Percentiles rank a stretch among this genome's conserved stretches.
These are phyloP conservation scores for Flaveria sonorensis DNA, from an alignment of 129 eudicot species.

Conservation along the genomic window DNA sequence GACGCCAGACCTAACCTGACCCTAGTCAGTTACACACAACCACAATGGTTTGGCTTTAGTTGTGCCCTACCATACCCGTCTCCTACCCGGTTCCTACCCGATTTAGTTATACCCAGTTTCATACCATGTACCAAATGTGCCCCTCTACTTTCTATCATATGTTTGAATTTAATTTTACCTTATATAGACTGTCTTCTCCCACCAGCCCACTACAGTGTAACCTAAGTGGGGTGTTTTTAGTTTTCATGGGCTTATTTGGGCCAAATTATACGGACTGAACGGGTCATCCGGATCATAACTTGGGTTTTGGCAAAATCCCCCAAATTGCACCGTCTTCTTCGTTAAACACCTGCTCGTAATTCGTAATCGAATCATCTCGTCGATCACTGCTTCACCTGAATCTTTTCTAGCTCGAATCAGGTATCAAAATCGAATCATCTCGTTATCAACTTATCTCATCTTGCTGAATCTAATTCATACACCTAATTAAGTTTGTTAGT, in stretches of 20 bases:
- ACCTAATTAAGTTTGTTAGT: not conserved
- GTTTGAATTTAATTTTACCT: too few species aligned
- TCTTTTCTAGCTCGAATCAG: not conserved
- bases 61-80: too few species aligned
- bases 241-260: constrained; percentile 11
- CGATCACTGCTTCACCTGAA: not conserved
- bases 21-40: too few species aligned
- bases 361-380: constrained; percentile 8
- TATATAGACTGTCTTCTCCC: too few species aligned
- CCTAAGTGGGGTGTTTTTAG: too few species aligned
- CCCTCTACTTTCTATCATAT: too few species aligned
- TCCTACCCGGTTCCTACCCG: too few species aligned
- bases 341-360: not conserved
- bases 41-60: too few species aligned
- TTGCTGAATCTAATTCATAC: not conserved
- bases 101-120: too few species aligned
- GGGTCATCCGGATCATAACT: not conserved
- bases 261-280: not conserved
- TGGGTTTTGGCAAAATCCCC: constrained; percentile 5
- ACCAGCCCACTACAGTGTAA: too few species aligned
- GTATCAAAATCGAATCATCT: not conserved
- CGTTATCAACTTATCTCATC: not conserved
- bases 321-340: not conserved
- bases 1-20: too few species aligned
- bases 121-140: too few species aligned